A percentile compares a stretch with the other conserved stretches of the same genome.
These are phyloP conservation scores for Galerina marginata DNA, from an alignment of 768 basidiomycete genomes.

Conservation along the genomic window DNA sequence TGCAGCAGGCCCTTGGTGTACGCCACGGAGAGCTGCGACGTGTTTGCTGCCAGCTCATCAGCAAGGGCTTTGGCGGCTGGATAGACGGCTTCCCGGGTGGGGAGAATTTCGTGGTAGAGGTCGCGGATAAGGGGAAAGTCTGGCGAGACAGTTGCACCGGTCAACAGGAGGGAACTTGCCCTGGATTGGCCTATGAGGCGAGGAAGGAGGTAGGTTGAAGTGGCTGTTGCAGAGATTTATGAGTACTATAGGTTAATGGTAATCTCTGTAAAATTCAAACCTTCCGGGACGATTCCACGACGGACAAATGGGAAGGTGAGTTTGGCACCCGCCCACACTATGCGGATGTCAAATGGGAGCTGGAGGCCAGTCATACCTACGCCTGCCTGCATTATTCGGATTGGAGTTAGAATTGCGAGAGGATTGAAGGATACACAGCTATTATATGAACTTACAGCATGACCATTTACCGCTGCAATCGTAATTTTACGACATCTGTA, in stretches of 20 bases:
- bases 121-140: constrained; percentile 47
- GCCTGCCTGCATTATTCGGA: constrained; percentile 40
- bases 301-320: constrained; percentile 55
- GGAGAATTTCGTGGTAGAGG: constrained; percentile 53
- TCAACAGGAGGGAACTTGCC: constrained; percentile 55
- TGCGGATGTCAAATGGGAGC: constrained; percentile 57
- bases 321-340: constrained; percentile 57
- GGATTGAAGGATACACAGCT: not conserved
- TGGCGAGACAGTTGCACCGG: constrained; percentile 49
- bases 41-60: constrained; percentile 53
- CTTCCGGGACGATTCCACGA: constrained; percentile 45
- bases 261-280: not conserved
- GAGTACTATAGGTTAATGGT: not conserved
- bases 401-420: not conserved
- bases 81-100: constrained; percentile 56
- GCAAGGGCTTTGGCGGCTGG: constrained; percentile 58
- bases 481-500: constrained; percentile 62
- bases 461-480: constrained; percentile 55
- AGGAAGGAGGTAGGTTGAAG: constrained; percentile 54
- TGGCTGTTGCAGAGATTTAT: constrained; percentile 17
- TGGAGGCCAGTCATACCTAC: constrained; percentile 56
- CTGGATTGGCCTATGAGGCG: constrained; percentile 57
- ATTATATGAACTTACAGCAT: constrained; percentile 39
- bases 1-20: constrained; percentile 58
- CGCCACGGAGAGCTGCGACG: constrained; percentile 56